Base-by-base conservation (phyloP, 495 filamentous ascomycete species). In the Podospora tetraspora region DNA sequence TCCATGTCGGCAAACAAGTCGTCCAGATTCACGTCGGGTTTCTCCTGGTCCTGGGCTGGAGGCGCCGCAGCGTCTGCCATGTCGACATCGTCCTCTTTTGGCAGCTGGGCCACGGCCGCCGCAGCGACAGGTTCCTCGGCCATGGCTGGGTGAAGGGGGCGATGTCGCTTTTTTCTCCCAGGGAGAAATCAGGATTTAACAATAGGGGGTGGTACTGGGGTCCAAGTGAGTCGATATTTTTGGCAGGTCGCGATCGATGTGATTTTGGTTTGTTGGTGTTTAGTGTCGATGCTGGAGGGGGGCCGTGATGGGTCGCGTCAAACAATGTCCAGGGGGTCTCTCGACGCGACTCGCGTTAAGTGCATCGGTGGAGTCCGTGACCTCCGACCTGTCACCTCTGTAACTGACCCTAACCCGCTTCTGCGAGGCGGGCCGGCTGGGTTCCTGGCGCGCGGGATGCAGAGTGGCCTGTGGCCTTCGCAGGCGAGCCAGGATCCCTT, bases 1-100 rank as follows among this genome's bases (percentile, higher is more conserved):
- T 92, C 90, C 32, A 89, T 86, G 66, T 88, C 87, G 71, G 43
- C 43, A 52, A 96, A 95, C 37, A 96, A 76, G 43, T 94, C 90
- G 62, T 96, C 93, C 22, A 97, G 77, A 58, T 91, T 92, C 22
- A 91, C 73, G 30, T 2, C 27, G 9, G 32, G n/a, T 12, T 65
- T 27, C 21, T 69, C 34, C 57, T 63, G 37, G 22, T 69, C 34
- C 57, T 63, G 37, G 22, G 13, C 34, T 34, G 64, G 23, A 4
- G 61, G 58, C 11, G 16, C 62, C 25, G 23, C 63, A 25, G 29
- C 32, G 8, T 70, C 68, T 3, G 70, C 69, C 69, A 75, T 72
- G 58, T 66, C 64, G 27, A 59, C 52, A 16, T 34, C 52, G 25
- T 57, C 25, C 22, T 22, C 13, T 22, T 43, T 37, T 12, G 58